Evolutionary conservation across 169 alveolate genomes (phyloP).

Genomic region (Eimeria acervulina): DNA sequence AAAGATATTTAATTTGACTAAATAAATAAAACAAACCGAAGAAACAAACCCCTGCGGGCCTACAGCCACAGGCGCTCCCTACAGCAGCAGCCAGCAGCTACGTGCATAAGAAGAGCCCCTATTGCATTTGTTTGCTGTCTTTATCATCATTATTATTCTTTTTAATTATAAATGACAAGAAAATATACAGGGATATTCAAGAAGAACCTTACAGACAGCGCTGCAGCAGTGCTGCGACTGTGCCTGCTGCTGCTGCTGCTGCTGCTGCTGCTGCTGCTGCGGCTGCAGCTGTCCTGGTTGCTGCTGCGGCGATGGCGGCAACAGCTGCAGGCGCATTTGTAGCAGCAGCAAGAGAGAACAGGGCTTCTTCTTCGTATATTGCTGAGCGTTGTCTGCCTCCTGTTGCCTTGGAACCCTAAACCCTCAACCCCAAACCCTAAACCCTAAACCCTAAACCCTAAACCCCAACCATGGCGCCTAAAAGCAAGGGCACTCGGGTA

Average conservation of each 20-base stretch:
- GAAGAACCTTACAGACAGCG: background rate
- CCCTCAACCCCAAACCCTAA: conserved; percentile 15
- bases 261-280: conserved; percentile 61
- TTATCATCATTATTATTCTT: no score
- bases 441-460: conserved; percentile 62
- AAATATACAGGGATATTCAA: background rate
- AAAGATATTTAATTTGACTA: background rate
- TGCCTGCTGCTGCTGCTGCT: background rate
- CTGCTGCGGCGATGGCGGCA: background rate
- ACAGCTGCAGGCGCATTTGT: background rate
- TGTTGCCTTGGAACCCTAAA: background rate
- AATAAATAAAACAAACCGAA: background rate
- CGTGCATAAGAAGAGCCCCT: background rate
- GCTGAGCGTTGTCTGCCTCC: background rate
- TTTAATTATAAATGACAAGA: background rate
- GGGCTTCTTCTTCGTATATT: background rate
- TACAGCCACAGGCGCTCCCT: background rate
- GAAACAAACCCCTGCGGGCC: background rate
- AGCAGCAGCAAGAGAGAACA: conserved; percentile 6
- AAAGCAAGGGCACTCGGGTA: conserved; percentile 60
- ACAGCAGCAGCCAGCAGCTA: no score
- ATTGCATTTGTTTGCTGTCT: no score
- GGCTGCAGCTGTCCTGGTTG: background rate
- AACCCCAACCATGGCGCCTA: conserved; percentile 55
- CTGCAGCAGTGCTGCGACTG: background rate